These are phyloP conservation scores for Diversispora eburnea DNA, from an alignment of 192 early-diverging fungal genomes.

Conservation along the genomic window DNA sequence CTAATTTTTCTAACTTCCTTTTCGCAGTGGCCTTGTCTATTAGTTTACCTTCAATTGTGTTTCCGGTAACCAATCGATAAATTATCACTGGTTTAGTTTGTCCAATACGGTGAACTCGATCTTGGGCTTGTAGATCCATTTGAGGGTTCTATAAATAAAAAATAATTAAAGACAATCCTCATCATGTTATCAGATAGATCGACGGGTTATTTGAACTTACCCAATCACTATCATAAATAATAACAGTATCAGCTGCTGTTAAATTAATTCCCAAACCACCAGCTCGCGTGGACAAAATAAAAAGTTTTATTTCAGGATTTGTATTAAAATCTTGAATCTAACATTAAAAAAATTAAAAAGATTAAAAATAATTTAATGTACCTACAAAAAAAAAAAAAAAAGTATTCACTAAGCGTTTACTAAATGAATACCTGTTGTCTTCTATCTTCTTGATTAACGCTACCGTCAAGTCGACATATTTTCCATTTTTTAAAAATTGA, in stretches of 20 bases:
- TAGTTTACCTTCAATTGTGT: conserved; percentile 83
- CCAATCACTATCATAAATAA: conserved; percentile 96
- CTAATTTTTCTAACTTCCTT: conserved; percentile 85
- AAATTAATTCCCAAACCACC: conserved; percentile 97
- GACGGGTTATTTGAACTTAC: conserved; percentile 32
- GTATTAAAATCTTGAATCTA: conserved; percentile 74
- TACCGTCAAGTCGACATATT: conserved; percentile 89
- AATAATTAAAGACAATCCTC: conserved; percentile 10
- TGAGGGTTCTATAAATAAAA: conserved; percentile 80
- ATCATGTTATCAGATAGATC: background rate
- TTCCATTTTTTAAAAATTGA: conserved; percentile 70
- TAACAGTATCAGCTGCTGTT: conserved; percentile 93
- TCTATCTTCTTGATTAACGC: conserved; percentile 76
- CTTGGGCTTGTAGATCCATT: conserved; percentile 94
- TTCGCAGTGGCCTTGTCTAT: conserved; percentile 79
- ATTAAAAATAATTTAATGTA: background rate
- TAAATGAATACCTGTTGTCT: conserved; percentile 45
- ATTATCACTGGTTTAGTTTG: conserved; percentile 89
- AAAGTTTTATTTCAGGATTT: conserved; percentile 62
- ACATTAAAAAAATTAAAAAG: background rate
- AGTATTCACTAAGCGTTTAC: no score
- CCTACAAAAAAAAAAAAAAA: background rate
- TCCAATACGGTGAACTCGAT: conserved; percentile 95
- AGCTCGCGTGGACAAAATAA: conserved; percentile 91
- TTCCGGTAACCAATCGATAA: conserved; percentile 81